Conservation (phyloP, 1,139 yeast genomes). For the Pichiaceae sp. region DNA sequence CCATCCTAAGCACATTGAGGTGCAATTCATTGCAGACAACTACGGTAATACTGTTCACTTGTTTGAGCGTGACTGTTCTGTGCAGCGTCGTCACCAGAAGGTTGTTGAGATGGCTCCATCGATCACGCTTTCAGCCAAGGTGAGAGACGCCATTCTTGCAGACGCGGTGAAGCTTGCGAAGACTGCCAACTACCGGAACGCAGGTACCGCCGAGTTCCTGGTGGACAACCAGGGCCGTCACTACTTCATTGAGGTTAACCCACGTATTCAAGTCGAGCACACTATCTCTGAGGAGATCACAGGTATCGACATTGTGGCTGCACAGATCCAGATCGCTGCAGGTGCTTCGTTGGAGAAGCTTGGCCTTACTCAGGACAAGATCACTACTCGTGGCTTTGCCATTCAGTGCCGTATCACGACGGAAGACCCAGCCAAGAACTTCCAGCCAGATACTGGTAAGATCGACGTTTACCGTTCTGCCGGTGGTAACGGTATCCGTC, state of each 20-base stretch:
- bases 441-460: conserved; percentile 98
- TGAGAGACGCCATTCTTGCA: conserved; percentile 83
- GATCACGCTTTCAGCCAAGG: conserved; percentile 69
- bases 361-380: conserved; percentile 88
- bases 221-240: conserved; percentile 93
- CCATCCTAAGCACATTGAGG: conserved; percentile 97
- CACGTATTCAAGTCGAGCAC: conserved; percentile 98
- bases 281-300: conserved; percentile 98
- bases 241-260: conserved; percentile 96
- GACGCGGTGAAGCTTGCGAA: conserved; percentile 93
- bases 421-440: conserved; percentile 92
- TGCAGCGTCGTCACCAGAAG: conserved; percentile 98
- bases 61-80: conserved; percentile 98
- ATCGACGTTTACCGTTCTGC: conserved; percentile 97
- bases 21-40: conserved; percentile 88
- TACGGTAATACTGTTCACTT: conserved; percentile 93
- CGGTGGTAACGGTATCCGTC: conserved; percentile 98
- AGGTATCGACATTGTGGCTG: conserved; percentile 96
- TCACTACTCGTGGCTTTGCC: conserved; percentile 95
- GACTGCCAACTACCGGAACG: conserved; percentile 86
- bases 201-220: conserved; percentile 97
- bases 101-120: conserved; percentile 99
- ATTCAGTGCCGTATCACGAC: conserved; percentile 99
- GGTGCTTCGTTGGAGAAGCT: conserved; percentile 91
- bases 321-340: conserved; percentile 98